phyloP scores from a whole-genome alignment of 805 yeast genomes.

The Diddensiella caesifluorescens region DNA sequence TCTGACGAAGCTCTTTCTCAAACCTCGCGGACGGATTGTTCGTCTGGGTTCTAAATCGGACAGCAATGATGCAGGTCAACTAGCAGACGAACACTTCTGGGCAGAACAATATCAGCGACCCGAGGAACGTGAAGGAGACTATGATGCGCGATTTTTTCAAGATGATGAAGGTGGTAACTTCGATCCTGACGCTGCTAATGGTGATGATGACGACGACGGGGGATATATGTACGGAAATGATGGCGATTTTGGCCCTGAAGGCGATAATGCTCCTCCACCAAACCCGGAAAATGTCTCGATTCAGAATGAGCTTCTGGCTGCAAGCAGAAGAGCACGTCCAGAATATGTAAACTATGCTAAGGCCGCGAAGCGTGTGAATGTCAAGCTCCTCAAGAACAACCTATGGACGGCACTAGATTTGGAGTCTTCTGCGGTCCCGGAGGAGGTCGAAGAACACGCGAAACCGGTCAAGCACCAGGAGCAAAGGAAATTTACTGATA shows the following conservation, averaged over 20 bases:
- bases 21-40: conserved; percentile 41
- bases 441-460: conserved; percentile 12
- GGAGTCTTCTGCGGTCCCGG: conserved; percentile 11
- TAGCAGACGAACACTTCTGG: conserved; percentile 65
- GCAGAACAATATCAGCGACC: conserved; percentile 48
- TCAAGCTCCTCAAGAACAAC: conserved; percentile 64
- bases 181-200: conserved; percentile 32
- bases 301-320: conserved; percentile 4
- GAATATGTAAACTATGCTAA: conserved; percentile 53
- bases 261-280: conserved; percentile 13
- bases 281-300: conserved; percentile 4
- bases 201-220: conserved; percentile 18
- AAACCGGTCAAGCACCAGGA: conserved; percentile 20
- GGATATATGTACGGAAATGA: conserved; percentile 15
- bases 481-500: conserved; percentile 38
- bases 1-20: conserved; percentile 61
- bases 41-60: not conserved
- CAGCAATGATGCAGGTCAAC: conserved; percentile 18
- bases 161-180: conserved; percentile 38
- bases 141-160: conserved; percentile 28
- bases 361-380: conserved; percentile 75
- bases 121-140: conserved; percentile 25
- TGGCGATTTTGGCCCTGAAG: conserved; percentile 9
- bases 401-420: conserved; percentile 50
- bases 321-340: conserved; percentile 23